A percentile compares a stretch with the other conserved stretches of the same genome.
These are phyloP conservation scores for Euphorbia celastroides DNA, from an alignment of 441 rosid genomes.

Conservation along the genomic window DNA sequence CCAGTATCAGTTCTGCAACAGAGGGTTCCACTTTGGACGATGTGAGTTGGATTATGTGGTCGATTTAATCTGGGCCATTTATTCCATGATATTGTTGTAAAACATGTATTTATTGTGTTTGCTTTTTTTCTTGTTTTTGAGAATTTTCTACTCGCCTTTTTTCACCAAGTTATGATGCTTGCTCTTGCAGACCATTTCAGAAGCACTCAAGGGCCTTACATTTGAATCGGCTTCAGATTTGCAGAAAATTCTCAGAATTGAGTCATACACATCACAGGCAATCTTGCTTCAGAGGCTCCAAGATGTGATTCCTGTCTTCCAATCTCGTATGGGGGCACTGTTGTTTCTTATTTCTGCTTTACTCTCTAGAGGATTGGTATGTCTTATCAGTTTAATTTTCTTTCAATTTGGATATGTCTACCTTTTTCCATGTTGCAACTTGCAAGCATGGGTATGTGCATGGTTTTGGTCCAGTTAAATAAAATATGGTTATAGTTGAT, in stretches of 20 bases:
- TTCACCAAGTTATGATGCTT: slow-evolving; percentile 13
- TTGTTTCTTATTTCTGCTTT: slow-evolving; percentile 91
- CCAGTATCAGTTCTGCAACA: slow-evolving; percentile 19
- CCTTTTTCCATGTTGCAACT: neutral
- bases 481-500: neutral
- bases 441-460: neutral
- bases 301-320: slow-evolving; percentile 59
- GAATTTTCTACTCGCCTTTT: neutral
- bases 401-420: neutral
- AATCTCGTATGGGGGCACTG: slow-evolving; percentile 92
- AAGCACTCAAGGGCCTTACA: slow-evolving; percentile 56
- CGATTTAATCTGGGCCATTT: slow-evolving; percentile 1
- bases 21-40: slow-evolving; percentile 42
- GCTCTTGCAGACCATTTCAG: slow-evolving; percentile 41
- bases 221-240: slow-evolving; percentile 82
- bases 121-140: neutral
- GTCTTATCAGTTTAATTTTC: slow-evolving; percentile 18
- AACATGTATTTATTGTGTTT: neutral
- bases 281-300: slow-evolving; percentile 54
- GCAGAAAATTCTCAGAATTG: slow-evolving; percentile 65
- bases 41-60: slow-evolving; percentile 38
- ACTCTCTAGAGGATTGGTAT: slow-evolving; percentile 95
- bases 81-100: neutral
- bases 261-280: slow-evolving; percentile 43
- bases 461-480: slow-evolving; percentile 2